phyloP scores from a whole-genome alignment of 257 asterid species.

The Ligustrum vulgare region DNA sequence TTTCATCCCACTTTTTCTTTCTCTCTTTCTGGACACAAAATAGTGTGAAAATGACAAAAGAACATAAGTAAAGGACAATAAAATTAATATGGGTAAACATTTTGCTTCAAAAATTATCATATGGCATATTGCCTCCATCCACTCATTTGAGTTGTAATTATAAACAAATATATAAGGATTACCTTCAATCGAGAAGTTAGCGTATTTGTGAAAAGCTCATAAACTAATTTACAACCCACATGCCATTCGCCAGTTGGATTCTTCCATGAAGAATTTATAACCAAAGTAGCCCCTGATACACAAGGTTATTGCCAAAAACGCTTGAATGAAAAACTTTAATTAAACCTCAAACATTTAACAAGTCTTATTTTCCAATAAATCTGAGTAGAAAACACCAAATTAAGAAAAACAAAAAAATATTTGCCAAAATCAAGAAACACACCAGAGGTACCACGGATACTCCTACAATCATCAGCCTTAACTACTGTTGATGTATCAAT shows the following conservation, averaged over 20 bases:
- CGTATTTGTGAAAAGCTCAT: slow-evolving; percentile 78
- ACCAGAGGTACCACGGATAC: slow-evolving; percentile 90
- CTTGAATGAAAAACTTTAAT: slow-evolving; percentile 16
- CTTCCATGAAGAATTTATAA: slow-evolving; percentile 79
- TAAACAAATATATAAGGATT: slow-evolving; percentile 16
- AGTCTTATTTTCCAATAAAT: background rate
- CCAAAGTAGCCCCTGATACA: slow-evolving; percentile 64
- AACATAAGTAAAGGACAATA: slow-evolving; percentile 14
- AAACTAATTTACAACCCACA: slow-evolving; percentile 83
- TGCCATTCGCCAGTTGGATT: slow-evolving; percentile 97
- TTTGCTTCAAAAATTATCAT: slow-evolving; percentile 12
- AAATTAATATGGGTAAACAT: slow-evolving; percentile 13
- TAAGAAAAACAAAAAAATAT: background rate
- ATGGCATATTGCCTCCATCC: slow-evolving; percentile 14
- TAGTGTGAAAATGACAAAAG: slow-evolving; percentile 17
- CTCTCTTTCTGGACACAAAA: slow-evolving; percentile 75
- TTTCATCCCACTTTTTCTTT: slow-evolving; percentile 84
- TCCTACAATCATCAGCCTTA: slow-evolving; percentile 73
- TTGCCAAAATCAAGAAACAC: slow-evolving; percentile 20
- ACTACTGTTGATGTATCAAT: slow-evolving; percentile 85
- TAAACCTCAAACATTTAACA: background rate
- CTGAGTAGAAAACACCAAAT: background rate
- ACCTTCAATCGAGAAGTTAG: slow-evolving; percentile 86
- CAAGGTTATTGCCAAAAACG: slow-evolving; percentile 7
- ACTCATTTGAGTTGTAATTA: slow-evolving; percentile 5